A percentile compares a stretch with the other conserved stretches of the same genome.
Evolutionary conservation across 2,329 filamentous ascomycete genomes (phyloP).

Genomic region (Rhynchosporium secalis): DNA sequence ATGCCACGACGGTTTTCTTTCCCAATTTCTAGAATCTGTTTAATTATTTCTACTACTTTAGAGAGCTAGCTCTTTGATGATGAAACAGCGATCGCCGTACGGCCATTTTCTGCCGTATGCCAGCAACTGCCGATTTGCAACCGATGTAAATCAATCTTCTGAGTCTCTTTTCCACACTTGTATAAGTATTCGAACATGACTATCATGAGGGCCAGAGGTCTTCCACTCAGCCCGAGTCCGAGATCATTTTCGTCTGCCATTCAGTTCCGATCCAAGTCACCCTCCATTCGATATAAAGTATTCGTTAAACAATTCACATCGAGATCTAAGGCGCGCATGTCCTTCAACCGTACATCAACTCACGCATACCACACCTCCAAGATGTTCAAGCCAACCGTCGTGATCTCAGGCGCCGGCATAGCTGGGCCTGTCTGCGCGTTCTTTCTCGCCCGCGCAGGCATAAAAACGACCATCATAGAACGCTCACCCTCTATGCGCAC

Average conservation of each 20-base stretch:
- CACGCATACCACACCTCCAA: neutral
- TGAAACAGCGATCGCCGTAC: neutral
- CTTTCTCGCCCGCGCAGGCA: conserved; percentile 19
- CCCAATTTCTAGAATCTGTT: neutral
- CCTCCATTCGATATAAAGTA: too few relatives aligned
- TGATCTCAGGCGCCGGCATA: conserved; percentile 14
- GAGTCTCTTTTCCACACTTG: neutral
- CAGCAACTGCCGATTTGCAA: neutral
- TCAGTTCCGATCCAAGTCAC: neutral
- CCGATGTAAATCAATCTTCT: neutral
- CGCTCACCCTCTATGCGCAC: conserved; percentile 45
- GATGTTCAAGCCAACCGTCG: conserved; percentile 15
- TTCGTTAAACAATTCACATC: too few relatives aligned
- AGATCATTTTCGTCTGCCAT: neutral
- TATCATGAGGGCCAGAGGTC: neutral
- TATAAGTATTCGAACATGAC: neutral
- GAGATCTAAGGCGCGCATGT: neutral
- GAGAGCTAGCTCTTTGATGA: neutral
- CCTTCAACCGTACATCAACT: neutral
- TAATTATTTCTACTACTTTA: neutral
- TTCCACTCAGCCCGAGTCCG: neutral
- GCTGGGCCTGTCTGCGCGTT: conserved; percentile 16
- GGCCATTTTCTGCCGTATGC: conserved; percentile 4
- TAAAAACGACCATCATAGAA: conserved; percentile 45
- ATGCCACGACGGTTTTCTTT: neutral